Percentiles rank a stretch among this genome's conserved stretches.
Evolutionary conservation across 164 flowering plant species (phyloP).

Genomic region (Magnolia changhungtana): DNA sequence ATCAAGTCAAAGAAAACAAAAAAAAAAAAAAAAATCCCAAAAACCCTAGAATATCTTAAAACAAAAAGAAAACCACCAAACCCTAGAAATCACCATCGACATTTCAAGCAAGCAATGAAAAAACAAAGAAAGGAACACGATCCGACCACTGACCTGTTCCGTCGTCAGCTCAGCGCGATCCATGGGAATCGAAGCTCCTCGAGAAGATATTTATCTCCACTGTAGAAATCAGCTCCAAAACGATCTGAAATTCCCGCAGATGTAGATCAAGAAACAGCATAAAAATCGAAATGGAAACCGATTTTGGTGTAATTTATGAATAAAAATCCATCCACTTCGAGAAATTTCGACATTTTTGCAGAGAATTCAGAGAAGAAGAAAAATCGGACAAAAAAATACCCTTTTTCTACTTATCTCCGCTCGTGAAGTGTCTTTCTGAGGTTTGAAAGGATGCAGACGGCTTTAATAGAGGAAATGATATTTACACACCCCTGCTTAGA

Average conservation of each 20-base stretch:
- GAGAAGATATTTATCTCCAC: background rate
- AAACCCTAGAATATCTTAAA: background rate
- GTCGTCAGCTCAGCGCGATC: conserved; percentile 25
- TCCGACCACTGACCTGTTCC: conserved; percentile 19
- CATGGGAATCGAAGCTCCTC: conserved; percentile 5
- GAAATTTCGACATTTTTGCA: background rate
- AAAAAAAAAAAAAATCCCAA: too few relatives aligned
- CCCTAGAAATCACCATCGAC: background rate
- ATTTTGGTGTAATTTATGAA: background rate
- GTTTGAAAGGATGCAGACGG: background rate
- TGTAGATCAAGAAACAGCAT: conserved; percentile 2
- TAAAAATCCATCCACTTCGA: background rate
- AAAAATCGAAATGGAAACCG: background rate
- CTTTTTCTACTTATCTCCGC: background rate
- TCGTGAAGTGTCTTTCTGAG: background rate
- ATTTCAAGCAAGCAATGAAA: background rate
- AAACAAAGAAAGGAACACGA: background rate
- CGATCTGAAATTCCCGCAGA: conserved; percentile 4
- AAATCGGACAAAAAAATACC: background rate
- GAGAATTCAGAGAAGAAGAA: background rate
- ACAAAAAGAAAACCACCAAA: background rate
- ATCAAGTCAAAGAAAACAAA: background rate
- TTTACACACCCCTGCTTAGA: background rate
- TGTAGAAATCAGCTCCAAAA: background rate
- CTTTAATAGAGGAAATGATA: background rate